A percentile compares a stretch with the other conserved stretches of the same genome.
Conservation (phyloP, 2,329 filamentous ascomycete species). For the Fusarium sp. region DNA sequence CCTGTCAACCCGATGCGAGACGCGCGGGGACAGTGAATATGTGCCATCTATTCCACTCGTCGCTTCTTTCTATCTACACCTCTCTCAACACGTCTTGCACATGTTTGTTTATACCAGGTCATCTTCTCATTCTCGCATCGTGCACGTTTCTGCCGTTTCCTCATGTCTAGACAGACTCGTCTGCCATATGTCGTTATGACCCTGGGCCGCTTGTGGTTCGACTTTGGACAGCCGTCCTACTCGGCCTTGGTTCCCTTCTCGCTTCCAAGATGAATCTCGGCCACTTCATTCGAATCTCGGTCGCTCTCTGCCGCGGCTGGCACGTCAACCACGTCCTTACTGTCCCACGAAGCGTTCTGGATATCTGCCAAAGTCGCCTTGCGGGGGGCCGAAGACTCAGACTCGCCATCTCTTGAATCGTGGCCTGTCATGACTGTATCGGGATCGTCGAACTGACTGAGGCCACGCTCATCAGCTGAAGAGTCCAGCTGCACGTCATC, state of each 20-base stretch:
- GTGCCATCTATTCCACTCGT: constrained; percentile 33
- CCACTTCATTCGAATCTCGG: constrained; percentile 57
- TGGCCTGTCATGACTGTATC: constrained; percentile 49
- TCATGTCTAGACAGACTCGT: constrained; percentile 25
- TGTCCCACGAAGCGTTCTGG: constrained; percentile 50
- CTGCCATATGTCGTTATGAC: constrained; percentile 22
- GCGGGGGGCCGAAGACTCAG: constrained; percentile 29
- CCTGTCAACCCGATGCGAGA: constrained; percentile 19
- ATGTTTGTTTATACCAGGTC: constrained; percentile 14
- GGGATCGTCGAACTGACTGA: constrained; percentile 41
- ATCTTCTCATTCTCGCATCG: constrained; percentile 27
- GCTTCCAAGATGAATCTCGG: constrained; percentile 62
- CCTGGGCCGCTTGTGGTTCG: constrained; percentile 21
- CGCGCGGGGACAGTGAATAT: constrained; percentile 12
- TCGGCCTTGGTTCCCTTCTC: constrained; percentile 46
- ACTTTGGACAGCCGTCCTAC: constrained; percentile 31
- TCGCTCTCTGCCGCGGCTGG: constrained; percentile 51
- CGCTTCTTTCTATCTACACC: constrained; percentile 37
- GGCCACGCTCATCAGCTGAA: constrained; percentile 51
- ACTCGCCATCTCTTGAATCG: constrained; percentile 19
- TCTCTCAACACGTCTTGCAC: constrained; percentile 30
- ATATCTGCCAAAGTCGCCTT: constrained; percentile 44
- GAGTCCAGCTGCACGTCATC: constrained; percentile 58
- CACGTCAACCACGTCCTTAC: constrained; percentile 54
- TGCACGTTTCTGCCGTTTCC: constrained; percentile 22